Evolutionary conservation across 495 filamentous ascomycete species (phyloP), one percentile per base, ranked within the genome.

Genomic region (Mytilinidion resinicola): DNA sequence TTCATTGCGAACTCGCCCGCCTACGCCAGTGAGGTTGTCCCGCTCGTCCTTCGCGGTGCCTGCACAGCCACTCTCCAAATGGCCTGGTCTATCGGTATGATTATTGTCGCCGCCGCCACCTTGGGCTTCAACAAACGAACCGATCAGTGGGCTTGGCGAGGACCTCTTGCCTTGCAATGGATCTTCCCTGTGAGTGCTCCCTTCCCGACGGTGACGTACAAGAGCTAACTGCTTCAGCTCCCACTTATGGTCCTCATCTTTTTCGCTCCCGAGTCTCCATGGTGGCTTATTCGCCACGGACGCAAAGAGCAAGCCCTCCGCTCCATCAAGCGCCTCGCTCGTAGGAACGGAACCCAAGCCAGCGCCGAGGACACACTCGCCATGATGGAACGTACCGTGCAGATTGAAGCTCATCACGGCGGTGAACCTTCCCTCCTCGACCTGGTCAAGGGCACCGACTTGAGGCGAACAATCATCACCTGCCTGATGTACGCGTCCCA

Each of bases 401-500:
- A 39, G 34, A 33, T 39, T 30, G 52, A 55, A 43, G 52, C 9
- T 1, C 19, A 55, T 9, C 20, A 14, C 7, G 36, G 21, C 19
- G 38, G 34, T 10, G 52, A n/a, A 1, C 21, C 52, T 25, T 48
- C 17, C 33, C 36, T 35, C 42, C 52, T 39, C 36, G 52, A 55
- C 52, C 36, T 33, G 10, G 9, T 55, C 38, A 39, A 38, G 36
- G 38, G 38, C 33, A 21, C 34, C 21, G 38, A 55, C 20, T 12
- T 55, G 52, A 33, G 52, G 49, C 49, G 35, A 19, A 52, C 49
- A 38, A 34, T 52, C 49, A 52, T 38, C 49, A 52, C 35, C 49
- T 52, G 21, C n/a, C 15, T 47, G 43, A 47, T 75, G 51, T 79
- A 62, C 44, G 59, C 53, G 11, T 77, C 61, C 68, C 70, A 60